Conservation (phyloP, 331 rosid genomes). For the Saraca asoca region DNA sequence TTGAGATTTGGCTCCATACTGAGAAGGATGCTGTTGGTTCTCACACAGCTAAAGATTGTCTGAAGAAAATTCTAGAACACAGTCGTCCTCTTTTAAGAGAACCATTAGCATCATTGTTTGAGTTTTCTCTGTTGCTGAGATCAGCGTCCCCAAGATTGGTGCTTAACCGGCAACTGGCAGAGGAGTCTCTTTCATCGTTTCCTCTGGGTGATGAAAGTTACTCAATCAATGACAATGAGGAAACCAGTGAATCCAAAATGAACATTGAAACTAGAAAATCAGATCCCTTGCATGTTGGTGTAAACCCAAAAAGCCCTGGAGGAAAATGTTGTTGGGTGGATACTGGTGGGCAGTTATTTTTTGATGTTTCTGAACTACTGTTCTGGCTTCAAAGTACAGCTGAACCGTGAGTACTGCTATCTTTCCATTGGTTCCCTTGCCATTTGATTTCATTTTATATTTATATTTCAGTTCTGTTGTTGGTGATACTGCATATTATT, state of each 20-base stretch:
- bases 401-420: constrained; percentile 50
- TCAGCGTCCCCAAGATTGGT: constrained; percentile 85
- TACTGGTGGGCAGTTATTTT: constrained; percentile 67
- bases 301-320: constrained; percentile 46
- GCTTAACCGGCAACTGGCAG: constrained; percentile 79
- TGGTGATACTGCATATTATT: constrained; percentile 6
- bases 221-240: constrained; percentile 39
- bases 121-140: constrained; percentile 82
- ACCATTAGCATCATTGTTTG: constrained; percentile 74
- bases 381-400: constrained; percentile 54
- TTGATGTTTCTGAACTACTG: constrained; percentile 53
- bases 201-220: constrained; percentile 60
- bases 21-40: constrained; percentile 46
- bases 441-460: neutral
- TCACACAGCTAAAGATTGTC: constrained; percentile 67
- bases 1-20: constrained; percentile 63
- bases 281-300: constrained; percentile 55
- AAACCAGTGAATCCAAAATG: constrained; percentile 34
- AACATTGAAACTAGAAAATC: constrained; percentile 34
- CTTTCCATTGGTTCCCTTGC: neutral
- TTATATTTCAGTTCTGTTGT: neutral
- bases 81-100: constrained; percentile 57
- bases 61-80: constrained; percentile 52
- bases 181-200: constrained; percentile 80
- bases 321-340: constrained; percentile 96